Evolutionary conservation across 768 basidiomycete species (phyloP).

Genomic region (Collybiopsis confluens): DNA sequence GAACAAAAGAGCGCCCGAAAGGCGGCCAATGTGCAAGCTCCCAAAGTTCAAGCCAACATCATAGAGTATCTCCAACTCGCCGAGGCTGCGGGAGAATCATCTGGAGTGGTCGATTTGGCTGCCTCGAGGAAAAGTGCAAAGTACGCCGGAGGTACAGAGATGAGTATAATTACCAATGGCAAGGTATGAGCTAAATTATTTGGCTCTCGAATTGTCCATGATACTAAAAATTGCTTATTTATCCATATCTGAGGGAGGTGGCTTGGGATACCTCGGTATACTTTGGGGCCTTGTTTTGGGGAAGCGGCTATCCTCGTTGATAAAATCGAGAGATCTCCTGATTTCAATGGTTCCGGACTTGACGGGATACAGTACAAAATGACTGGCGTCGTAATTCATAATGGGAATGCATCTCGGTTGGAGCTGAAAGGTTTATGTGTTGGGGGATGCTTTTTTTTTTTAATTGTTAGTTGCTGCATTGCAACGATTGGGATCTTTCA

Average conservation of each 20-base stretch:
- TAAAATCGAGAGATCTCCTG: slow-evolving; percentile 36
- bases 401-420: too few species aligned
- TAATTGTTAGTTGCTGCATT: too few species aligned
- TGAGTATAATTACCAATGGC: slow-evolving; percentile 52
- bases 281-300: slow-evolving; percentile 46
- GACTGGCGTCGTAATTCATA: too few species aligned
- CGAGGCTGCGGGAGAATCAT: slow-evolving; percentile 34
- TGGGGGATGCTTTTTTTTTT: too few species aligned
- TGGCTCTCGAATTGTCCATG: background rate
- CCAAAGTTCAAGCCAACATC: slow-evolving; percentile 46
- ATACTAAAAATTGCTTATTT: background rate
- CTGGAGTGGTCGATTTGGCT: slow-evolving; percentile 33
- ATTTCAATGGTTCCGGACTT: background rate
- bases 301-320: slow-evolving; percentile 33
- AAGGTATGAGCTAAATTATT: slow-evolving; percentile 28
- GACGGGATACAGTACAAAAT: too few species aligned
- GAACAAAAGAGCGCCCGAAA: slow-evolving; percentile 62
- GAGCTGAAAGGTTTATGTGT: too few species aligned
- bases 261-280: slow-evolving; percentile 37
- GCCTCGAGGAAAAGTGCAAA: slow-evolving; percentile 35
- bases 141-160: slow-evolving; percentile 48
- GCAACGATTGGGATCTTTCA: too few species aligned
- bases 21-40: slow-evolving; percentile 35
- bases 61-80: slow-evolving; percentile 34
- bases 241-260: too few species aligned